These are phyloP conservation scores for Geotrichum fermentans DNA, from an alignment of 1,139 yeast genomes.

Conservation along the genomic window DNA sequence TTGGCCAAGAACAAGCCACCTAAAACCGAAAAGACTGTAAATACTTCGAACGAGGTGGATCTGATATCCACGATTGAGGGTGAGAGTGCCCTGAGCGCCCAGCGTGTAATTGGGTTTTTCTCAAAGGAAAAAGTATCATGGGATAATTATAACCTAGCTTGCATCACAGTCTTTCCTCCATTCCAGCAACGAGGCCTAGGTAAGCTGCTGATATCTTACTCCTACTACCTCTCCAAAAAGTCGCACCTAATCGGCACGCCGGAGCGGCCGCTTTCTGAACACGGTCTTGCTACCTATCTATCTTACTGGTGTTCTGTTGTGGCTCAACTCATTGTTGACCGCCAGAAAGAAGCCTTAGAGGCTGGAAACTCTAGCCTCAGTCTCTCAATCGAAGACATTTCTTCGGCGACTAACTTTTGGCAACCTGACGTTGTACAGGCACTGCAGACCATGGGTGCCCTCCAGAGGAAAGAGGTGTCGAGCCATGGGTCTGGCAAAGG, in stretches of 20 bases:
- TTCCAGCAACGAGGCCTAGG: slow-evolving; percentile 79
- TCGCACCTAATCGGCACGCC: slow-evolving; percentile 73
- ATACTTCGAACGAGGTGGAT: background rate
- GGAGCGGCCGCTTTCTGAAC: slow-evolving; percentile 81
- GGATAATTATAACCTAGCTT: slow-evolving; percentile 82
- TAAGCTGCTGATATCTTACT: slow-evolving; percentile 71
- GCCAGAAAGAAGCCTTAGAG: background rate
- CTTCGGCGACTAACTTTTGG: slow-evolving; percentile 11
- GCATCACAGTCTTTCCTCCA: slow-evolving; percentile 88
- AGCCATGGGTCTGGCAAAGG: background rate
- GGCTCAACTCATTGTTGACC: slow-evolving; percentile 40
- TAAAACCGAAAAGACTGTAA: slow-evolving; percentile 40
- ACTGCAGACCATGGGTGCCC: slow-evolving; percentile 15
- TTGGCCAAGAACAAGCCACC: slow-evolving; percentile 15
- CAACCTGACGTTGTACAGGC: slow-evolving; percentile 19
- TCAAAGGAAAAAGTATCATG: slow-evolving; percentile 82
- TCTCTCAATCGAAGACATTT: slow-evolving; percentile 17
- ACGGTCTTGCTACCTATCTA: slow-evolving; percentile 68
- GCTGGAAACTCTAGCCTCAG: background rate
- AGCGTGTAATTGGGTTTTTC: slow-evolving; percentile 69
- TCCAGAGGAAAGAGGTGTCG: background rate
- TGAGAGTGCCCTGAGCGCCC: slow-evolving; percentile 38
- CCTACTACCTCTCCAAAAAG: slow-evolving; percentile 62
- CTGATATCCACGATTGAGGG: slow-evolving; percentile 11
- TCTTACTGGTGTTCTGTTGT: slow-evolving; percentile 68